Evolutionary conservation across 2,329 filamentous ascomycete genomes (phyloP).

Genomic region (Monosporascus sp.): DNA sequence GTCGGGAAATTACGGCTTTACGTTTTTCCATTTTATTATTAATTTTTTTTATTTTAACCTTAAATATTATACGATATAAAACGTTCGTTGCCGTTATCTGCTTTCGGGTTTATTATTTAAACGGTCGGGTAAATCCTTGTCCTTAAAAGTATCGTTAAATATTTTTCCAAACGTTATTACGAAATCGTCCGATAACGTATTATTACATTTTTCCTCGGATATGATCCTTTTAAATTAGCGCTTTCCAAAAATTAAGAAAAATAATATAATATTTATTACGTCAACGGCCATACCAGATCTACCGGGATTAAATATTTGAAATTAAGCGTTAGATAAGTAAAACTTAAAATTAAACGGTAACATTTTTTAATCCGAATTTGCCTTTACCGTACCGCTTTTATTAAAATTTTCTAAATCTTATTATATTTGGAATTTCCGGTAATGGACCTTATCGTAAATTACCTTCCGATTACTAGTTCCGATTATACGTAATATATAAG

Average conservation of each 20-base stretch:
- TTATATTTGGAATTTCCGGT: conserved; percentile 97
- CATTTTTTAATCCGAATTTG: conserved; percentile 66
- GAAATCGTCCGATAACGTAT: conserved; percentile 61
- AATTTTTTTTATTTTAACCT: conserved; percentile 72
- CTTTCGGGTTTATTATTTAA: conserved; percentile 53
- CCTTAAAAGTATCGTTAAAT: conserved; percentile 50
- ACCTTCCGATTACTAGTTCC: conserved; percentile 55
- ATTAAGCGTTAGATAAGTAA: too few species aligned
- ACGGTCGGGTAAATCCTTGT: conserved; percentile 38
- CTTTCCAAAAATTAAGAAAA: conserved; percentile 48
- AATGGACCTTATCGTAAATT: conserved; percentile 75
- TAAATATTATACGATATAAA: conserved; percentile 90
- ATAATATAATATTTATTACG: conserved; percentile 44
- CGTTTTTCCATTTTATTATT: conserved; percentile 64
- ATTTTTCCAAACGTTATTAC: conserved; percentile 48
- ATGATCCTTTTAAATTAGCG: conserved; percentile 43
- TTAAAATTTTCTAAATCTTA: conserved; percentile 92
- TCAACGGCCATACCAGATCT: too few species aligned
- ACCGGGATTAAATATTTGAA: too few species aligned
- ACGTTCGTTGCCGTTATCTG: conserved; percentile 72
- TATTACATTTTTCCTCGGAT: conserved; percentile 45
- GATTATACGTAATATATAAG: conserved; percentile 66
- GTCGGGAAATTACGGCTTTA: conserved; percentile 58
- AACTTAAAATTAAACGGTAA: conserved; percentile 32
- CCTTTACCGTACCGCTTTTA: conserved; percentile 78